Evolutionary conservation across 352 stramenopile species (phyloP), one percentile per base, ranked within the genome.

Genomic region (Phytophthora meadii): DNA sequence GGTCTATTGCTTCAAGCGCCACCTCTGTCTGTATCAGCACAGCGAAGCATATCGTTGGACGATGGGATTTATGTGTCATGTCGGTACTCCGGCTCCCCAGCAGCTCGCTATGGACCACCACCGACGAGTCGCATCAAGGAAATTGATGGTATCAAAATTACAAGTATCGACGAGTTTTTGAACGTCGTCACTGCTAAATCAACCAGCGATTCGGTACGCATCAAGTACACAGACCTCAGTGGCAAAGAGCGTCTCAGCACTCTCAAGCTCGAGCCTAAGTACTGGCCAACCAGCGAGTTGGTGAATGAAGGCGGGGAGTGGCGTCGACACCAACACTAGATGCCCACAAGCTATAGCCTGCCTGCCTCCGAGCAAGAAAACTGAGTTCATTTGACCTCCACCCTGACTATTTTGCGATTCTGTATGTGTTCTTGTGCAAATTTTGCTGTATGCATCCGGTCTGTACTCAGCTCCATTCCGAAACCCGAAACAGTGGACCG

Each of bases 81-180:
- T 34, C 82, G 85, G n/a, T 95, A 91, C 72, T 91, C 78, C 34
- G 93, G 93, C 14, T 97, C 89, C 0, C 92, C 92, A 0, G 90
- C 90, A 36, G 89, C 94, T 45, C 92, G 92, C 9, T 98, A 96
- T 56, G 89, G 85, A 1, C 87, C 95, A 4, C 84, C 89, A 14
- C 90, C 90, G 7, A 97, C 90, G 10, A 94, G 84, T 46, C 95
- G 89, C 50, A 97, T 98, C 50, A 87, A 96, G 45, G 90, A 97
- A 65, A 90, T 98, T 46, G 91, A 98, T 62, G 93, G 90, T 17
- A 65, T 91, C 36, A 87, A 92, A 56, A 92, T 96, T 51, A 81
- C 75, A 19, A 93, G 79, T 46, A 90, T 98, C 28, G 90, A 98
- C 70, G 87, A 94, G 45, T 97, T 98, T 48, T 60, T 98, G 27